Percentiles rank a stretch among this genome's conserved stretches.
Evolutionary conservation across 2,329 filamentous ascomycete genomes (phyloP).

Genomic region (Fusarium circinatum): DNA sequence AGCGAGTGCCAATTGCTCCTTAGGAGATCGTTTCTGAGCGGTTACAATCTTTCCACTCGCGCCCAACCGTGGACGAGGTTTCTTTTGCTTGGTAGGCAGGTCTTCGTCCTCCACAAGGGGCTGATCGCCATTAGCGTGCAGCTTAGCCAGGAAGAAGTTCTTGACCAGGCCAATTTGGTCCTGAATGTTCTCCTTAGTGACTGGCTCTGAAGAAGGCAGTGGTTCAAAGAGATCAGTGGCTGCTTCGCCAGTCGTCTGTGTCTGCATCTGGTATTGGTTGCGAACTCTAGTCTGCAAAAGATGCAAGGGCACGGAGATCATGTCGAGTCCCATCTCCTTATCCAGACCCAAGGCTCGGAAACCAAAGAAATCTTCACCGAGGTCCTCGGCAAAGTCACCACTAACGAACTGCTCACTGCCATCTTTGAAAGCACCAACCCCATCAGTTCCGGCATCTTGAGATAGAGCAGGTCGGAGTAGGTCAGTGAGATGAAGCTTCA

Average conservation of each 20-base stretch:
- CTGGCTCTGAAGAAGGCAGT: slow-evolving; percentile 76
- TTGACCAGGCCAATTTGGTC: slow-evolving; percentile 87
- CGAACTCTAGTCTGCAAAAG: slow-evolving; percentile 91
- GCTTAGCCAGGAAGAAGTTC: slow-evolving; percentile 89
- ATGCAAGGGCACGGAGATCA: slow-evolving; percentile 91
- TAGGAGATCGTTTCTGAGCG: slow-evolving; percentile 82
- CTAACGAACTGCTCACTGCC: slow-evolving; percentile 97
- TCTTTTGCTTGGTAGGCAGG: slow-evolving; percentile 89
- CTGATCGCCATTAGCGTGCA: slow-evolving; percentile 83
- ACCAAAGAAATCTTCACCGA: slow-evolving; percentile 98
- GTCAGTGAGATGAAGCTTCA: slow-evolving; percentile 93
- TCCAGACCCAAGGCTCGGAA: slow-evolving; percentile 96
- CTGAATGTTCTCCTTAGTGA: slow-evolving; percentile 81
- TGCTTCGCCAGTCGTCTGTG: slow-evolving; percentile 67
- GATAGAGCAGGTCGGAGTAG: slow-evolving; percentile 88
- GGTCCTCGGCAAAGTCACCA: slow-evolving; percentile 96
- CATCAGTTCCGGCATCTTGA: slow-evolving; percentile 79
- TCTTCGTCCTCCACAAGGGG: slow-evolving; percentile 94
- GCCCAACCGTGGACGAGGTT: slow-evolving; percentile 70
- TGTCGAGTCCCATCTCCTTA: slow-evolving; percentile 87
- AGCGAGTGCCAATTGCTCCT: slow-evolving; percentile 83
- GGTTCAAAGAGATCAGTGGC: slow-evolving; percentile 72
- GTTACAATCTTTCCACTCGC: slow-evolving; percentile 87
- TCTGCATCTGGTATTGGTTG: slow-evolving; percentile 83
- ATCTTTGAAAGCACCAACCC: slow-evolving; percentile 91